A percentile compares a stretch with the other conserved stretches of the same genome.
phyloP scores from a whole-genome alignment of 164 flowering plant genomes.

The Berberis vulgaris region DNA sequence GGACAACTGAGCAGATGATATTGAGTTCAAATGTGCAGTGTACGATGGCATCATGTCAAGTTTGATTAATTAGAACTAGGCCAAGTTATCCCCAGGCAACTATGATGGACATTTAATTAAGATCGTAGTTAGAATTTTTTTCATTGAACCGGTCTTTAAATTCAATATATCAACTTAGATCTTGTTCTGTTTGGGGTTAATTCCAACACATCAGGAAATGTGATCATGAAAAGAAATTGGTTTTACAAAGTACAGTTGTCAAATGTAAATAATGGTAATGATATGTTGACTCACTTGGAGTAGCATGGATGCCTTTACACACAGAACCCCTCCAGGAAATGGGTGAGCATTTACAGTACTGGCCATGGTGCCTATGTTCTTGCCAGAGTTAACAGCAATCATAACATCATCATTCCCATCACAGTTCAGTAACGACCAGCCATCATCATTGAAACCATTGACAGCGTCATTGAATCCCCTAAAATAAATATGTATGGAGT shows the following conservation, averaged over 20 bases:
- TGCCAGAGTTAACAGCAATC: constrained; percentile 62
- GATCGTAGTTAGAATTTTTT: no score
- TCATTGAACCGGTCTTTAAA: no score
- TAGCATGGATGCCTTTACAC: constrained; percentile 95
- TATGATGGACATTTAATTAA: no score
- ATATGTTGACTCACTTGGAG: constrained; percentile 52
- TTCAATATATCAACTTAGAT: no score
- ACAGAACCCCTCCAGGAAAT: constrained; percentile 63
- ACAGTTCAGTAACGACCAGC: constrained; percentile 67
- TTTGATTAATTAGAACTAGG: no score
- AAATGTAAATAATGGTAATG: neutral
- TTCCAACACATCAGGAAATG: neutral
- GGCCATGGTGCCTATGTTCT: constrained; percentile 29
- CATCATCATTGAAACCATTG: constrained; percentile 92
- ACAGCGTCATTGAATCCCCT: constrained; percentile 96
- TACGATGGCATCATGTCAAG: no score
- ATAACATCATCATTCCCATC: constrained; percentile 81
- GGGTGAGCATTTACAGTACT: constrained; percentile 29
- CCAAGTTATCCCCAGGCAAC: no score
- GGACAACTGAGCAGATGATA: no score
- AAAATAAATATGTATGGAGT: neutral
- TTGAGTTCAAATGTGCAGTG: no score
- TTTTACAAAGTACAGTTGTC: neutral
- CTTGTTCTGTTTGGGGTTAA: no score
- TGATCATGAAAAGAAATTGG: neutral